Conservation (phyloP, 768 basidiomycete species). For the Phanerodontia chrysosporium region DNA sequence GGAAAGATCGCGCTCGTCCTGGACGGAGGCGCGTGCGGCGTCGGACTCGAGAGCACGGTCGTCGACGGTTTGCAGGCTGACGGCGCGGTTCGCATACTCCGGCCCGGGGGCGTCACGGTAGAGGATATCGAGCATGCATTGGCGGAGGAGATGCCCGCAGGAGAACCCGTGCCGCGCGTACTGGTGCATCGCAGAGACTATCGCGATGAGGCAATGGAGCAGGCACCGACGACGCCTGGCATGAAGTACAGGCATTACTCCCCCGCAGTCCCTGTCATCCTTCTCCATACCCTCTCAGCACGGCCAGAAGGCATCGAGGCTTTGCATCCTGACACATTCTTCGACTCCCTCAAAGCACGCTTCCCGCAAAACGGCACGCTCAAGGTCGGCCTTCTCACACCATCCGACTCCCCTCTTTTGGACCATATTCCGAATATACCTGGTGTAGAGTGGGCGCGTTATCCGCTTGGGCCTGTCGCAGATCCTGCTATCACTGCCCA, state of each 20-base stretch:
- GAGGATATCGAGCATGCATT: slow-evolving; percentile 76
- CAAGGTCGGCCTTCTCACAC: slow-evolving; percentile 69
- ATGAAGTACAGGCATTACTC: slow-evolving; percentile 99
- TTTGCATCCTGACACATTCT: slow-evolving; percentile 31
- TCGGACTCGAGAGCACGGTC: slow-evolving; percentile 95
- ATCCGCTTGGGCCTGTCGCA: slow-evolving; percentile 39
- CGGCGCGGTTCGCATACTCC: slow-evolving; percentile 73
- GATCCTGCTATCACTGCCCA: slow-evolving; percentile 71
- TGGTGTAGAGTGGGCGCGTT: slow-evolving; percentile 53
- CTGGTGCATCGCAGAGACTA: slow-evolving; percentile 82
- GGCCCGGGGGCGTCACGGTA: slow-evolving; percentile 90
- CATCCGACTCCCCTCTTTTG: slow-evolving; percentile 49
- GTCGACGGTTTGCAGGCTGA: slow-evolving; percentile 79
- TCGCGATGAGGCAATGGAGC: slow-evolving; percentile 60
- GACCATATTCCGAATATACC: slow-evolving; percentile 19
- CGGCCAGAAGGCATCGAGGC: slow-evolving; percentile 34
- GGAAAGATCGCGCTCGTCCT: slow-evolving; percentile 76
- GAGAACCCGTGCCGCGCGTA: slow-evolving; percentile 41
- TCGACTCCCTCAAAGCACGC: slow-evolving; percentile 38
- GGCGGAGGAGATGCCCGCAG: slow-evolving; percentile 33
- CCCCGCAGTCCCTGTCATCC: slow-evolving; percentile 79
- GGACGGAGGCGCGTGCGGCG: slow-evolving; percentile 87
- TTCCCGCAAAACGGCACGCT: slow-evolving; percentile 15
- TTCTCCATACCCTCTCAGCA: slow-evolving; percentile 53
- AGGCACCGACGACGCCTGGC: slow-evolving; percentile 89